Evolutionary conservation across 345 rosid species (phyloP), one percentile per base, ranked within the genome.

Genomic region (Salix caprea): DNA sequence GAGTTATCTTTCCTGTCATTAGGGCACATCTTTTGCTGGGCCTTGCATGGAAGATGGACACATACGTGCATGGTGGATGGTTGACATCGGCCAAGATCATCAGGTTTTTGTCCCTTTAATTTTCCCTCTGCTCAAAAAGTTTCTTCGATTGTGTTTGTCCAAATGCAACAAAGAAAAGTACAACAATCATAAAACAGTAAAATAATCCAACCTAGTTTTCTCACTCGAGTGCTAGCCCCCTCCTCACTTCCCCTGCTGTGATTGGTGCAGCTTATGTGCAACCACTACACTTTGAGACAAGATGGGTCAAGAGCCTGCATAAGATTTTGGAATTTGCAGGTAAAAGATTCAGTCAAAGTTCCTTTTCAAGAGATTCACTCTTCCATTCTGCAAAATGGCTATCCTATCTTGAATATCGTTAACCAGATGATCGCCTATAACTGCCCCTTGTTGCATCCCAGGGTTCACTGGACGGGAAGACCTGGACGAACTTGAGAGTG

Each of bases 281-380:
- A 96, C 85, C 84, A 90, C 79, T 92, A 96, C 77, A 94, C 98
- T 39, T 87, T 94, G 82, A 86, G 97, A 79, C 93, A 90, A 83
- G 99, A 96, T 65, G 98, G 99, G 12, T 93, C 97, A 70, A 87
- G 87, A 82, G 89, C 97, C 64, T 96, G 73, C 82, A 48, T 85
- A 72, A 88, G 98, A 80, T 86, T 68, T 73, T 96, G 99, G 99
- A 94, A 86, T 77, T 79, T 96, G 65, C 97, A 93, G 99, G 99
- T 96, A 83, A 80, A 28, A 44, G 40, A 1, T 18, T 12, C 21
- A 32, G 23, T 69, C 18, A 21, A 28, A n/a, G 18, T 42, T 28
- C 19, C 14, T 12, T 54, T 13, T 13, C 12, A 5, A 2, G 18
- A 46, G 3, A 46, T 46, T 16, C 28, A 7, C 39, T 44, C 18